Evolutionary conservation across 352 stramenopile genomes (phyloP).

Genomic region (Globisporangium polare): DNA sequence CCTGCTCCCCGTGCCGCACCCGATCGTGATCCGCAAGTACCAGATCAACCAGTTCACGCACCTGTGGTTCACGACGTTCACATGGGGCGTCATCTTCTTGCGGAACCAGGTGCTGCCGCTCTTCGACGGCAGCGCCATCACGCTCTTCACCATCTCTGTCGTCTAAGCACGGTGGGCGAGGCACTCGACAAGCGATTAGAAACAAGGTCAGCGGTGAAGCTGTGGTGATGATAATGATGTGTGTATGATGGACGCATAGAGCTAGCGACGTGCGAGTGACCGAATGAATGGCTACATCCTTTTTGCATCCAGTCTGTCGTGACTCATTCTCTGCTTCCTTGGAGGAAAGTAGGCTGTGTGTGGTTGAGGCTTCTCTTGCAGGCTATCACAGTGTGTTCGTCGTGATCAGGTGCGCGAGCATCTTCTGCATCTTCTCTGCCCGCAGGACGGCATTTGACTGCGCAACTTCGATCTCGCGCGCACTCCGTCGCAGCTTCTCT

Average conservation of each 20-base stretch:
- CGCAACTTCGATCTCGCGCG: conserved; percentile 47
- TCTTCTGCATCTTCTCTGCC: conserved; percentile 67
- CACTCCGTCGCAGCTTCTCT: conserved; percentile 53
- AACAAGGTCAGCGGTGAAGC: background rate
- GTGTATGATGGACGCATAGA: conserved; percentile 8
- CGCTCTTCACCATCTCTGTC: conserved; percentile 93
- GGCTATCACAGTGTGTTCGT: conserved; percentile 32
- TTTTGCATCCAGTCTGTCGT: too few species aligned
- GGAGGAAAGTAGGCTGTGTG: background rate
- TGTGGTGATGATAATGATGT: background rate
- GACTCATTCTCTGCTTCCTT: background rate
- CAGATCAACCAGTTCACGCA: conserved; percentile 98
- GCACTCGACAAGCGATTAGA: background rate
- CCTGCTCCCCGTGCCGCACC: conserved; percentile 95
- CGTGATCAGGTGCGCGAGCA: conserved; percentile 68
- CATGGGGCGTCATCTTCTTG: conserved; percentile 99
- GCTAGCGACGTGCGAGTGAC: conserved; percentile 1
- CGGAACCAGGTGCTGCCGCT: conserved; percentile 95
- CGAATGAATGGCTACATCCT: conserved; percentile 11
- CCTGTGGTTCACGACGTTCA: conserved; percentile 98
- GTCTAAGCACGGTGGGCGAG: conserved; percentile 34
- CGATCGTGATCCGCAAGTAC: conserved; percentile 99
- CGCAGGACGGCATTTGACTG: conserved; percentile 50
- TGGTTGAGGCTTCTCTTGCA: background rate
- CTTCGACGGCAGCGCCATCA: conserved; percentile 96